A percentile compares a stretch with the other conserved stretches of the same genome.
These are phyloP conservation scores for Vigna trinervia DNA, from an alignment of 306 rosid genomes.

Conservation along the genomic window DNA sequence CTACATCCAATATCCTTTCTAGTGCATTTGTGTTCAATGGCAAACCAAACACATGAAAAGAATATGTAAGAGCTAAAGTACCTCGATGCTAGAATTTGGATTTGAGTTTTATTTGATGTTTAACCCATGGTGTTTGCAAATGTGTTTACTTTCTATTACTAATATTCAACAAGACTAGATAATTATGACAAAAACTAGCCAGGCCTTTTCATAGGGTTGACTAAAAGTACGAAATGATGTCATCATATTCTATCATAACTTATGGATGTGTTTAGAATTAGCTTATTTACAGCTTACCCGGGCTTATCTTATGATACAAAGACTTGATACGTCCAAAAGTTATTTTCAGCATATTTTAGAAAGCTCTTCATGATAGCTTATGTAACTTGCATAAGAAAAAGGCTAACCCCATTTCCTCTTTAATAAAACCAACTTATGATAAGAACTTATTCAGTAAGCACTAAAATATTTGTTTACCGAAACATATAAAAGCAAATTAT, in stretches of 20 bases:
- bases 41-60: slow-evolving; percentile 2
- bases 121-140: neutral
- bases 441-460: neutral
- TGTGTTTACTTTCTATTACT: neutral
- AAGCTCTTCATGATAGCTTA: neutral
- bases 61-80: neutral
- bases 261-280: neutral
- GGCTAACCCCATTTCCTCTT: neutral
- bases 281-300: neutral
- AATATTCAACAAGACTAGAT: neutral
- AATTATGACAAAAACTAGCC: neutral
- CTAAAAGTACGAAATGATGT: neutral
- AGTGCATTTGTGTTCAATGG: neutral
- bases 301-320: neutral
- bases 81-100: slow-evolving; percentile 18
- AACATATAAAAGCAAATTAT: neutral
- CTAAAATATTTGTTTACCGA: neutral
- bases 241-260: neutral
- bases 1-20: no score
- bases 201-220: neutral
- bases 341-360: neutral
- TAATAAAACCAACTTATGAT: neutral
- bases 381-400: neutral
- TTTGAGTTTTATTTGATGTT: slow-evolving; percentile 1
- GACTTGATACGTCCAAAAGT: neutral